Base-by-base conservation (phyloP, 2,329 filamentous ascomycete genomes). In the Monosporascus cannonballus region DNA sequence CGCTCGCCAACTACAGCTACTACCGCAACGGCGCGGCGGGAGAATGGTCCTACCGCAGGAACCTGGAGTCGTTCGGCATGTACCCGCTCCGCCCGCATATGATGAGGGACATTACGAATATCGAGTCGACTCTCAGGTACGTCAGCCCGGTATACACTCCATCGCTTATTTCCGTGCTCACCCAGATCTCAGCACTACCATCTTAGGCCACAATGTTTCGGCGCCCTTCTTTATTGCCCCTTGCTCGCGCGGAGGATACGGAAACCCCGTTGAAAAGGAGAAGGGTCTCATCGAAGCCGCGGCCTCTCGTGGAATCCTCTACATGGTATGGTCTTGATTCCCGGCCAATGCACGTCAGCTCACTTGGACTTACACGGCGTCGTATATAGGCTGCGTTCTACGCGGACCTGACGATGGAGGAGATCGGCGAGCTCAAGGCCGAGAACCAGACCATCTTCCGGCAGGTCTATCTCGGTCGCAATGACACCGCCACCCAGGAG, bases 1-100 rank as follows among this genome's bases (percentile, higher is more conserved):
- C 76, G 52, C 54, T 59, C 14, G 60, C 66, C 22, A 73, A 76
- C 60, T 81, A 77, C 65, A 78, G 77, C n/a, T 81, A 80, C 65
- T 81, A 81, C 67, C 75, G 77, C 54, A 79, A 78, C 57, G 78
- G 77, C 20, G 78, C 77, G 4, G 77, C 71, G 3, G 79, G 77
- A 54, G 79, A 81, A 66, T 81, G 74, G 73, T 74, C 72, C 1
- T 81, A 80, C 66, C 72, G 78, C 48, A 80, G 80, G 64, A 82
- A 82, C 65, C 70, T 81, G 6, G 79, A 83, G 64, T 71, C 75
- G 27, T 82, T 72, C 64, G 67, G 71, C 55, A 73, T 76, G 15
- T 78, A 76, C 60, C 68, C 68, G 48, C 67, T 81, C 42, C 71
- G 73, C 48, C 76, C 78, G 8, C 70, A 76, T 49, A 70, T 74